Evolutionary conservation across 352 stramenopile genomes (phyloP), one percentile per base, ranked within the genome.

Genomic region (Globisporangium spinosum): DNA sequence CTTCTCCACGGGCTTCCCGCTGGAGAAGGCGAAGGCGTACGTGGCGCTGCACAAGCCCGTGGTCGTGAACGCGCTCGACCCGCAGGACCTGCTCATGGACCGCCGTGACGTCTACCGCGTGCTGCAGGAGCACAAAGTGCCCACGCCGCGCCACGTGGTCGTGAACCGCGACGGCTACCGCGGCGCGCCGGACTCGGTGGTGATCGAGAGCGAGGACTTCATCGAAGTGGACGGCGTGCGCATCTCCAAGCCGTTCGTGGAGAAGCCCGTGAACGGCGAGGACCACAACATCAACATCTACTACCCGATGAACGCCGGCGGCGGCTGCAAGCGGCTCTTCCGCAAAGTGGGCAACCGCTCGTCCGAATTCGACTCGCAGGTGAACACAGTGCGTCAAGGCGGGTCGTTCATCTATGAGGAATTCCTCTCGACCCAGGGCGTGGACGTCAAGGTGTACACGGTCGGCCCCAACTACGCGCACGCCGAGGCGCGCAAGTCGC

Each of bases 211-310:
- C 49, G 89, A 96, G 12, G 85, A 96, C 64, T 95, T 78, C 61
- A 76, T 96, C 40, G 76, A 94, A 57, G 82, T 95, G n/a, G 67
- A 99, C 75, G 98, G 97, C 56, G 85, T 98, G 43, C 87, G 87
- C 58, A 98, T 99, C 55, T 76, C 97, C 72, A 99, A 99, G 78
- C 98, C 98, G 9, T 99, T 99, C 71, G 98, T 99, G 6, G 98
- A 99, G 78, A 99, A 99, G 72, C 98, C 98, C 0, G 97, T 99
- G 23, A 92, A 99, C 76, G 97, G 95, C 25, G 98, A 99, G 70
- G 96, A 99, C 82, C 98, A 99, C 80, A 99, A 99, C 76, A 98
- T 99, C 71, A 82, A 98, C 76, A 99, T 99, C 64, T 99, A 99
- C 78, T 99, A 99, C 78, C 98, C 98, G 1, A 98, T 97, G 71